Conservation (phyloP, 345 rosid genomes). For the Isatis tinctoria region DNA sequence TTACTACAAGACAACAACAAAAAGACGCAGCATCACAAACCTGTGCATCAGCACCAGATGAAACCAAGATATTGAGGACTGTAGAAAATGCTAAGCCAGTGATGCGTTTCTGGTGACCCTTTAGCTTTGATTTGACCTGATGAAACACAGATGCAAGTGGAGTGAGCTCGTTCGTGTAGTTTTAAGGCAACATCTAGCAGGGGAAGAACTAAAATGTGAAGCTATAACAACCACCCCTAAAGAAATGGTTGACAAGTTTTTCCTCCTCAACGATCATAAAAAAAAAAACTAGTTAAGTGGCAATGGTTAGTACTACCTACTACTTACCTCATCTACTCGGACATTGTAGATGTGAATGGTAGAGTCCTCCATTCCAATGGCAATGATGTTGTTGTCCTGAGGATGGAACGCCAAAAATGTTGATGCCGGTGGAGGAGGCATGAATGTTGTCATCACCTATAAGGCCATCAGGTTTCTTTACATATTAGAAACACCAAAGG, state of each 20-base stretch:
- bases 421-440: slow-evolving; percentile 79
- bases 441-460: slow-evolving; percentile 90
- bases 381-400: slow-evolving; percentile 79
- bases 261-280: neutral
- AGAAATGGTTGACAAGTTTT: neutral
- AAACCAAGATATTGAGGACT: slow-evolving; percentile 65
- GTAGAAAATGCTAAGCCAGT: slow-evolving; percentile 86
- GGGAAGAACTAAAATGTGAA: neutral
- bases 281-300: neutral
- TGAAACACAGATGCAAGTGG: slow-evolving; percentile 14
- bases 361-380: slow-evolving; percentile 92
- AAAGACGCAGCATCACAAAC: slow-evolving; percentile 38
- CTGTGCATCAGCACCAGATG: slow-evolving; percentile 95
- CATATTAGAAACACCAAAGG: neutral
- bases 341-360: slow-evolving; percentile 79
- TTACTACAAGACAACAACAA: neutral
- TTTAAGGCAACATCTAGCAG: neutral
- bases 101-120: slow-evolving; percentile 84
- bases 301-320: neutral
- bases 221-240: neutral
- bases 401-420: slow-evolving; percentile 90
- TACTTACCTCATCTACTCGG: slow-evolving; percentile 71
- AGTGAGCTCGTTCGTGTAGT: slow-evolving; percentile 2
- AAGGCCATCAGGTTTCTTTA: slow-evolving; percentile 6
- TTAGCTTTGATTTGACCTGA: slow-evolving; percentile 76